Evolutionary conservation across 1,139 yeast species (phyloP).

Genomic region (Scheffersomyces titani): DNA sequence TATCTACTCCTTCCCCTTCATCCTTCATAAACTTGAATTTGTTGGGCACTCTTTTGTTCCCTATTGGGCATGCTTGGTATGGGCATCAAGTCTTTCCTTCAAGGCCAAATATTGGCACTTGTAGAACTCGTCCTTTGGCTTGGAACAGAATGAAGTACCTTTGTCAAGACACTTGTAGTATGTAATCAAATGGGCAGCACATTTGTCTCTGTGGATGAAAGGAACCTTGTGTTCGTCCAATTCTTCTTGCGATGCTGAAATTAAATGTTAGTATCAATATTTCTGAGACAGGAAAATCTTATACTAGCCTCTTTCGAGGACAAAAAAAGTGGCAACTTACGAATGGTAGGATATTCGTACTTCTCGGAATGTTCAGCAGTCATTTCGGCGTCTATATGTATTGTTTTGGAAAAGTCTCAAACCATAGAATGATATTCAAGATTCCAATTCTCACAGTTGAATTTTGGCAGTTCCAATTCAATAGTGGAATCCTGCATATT

Average conservation of each 20-base stretch:
- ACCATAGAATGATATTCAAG: conserved; percentile 1
- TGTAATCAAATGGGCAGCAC: conserved; percentile 48
- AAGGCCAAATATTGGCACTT: conserved; percentile 49
- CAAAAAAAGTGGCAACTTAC: conserved; percentile 9
- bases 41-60: background rate
- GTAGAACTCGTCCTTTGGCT: conserved; percentile 48
- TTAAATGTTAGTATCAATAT: conserved; percentile 5
- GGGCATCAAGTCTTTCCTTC: conserved; percentile 44
- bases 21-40: background rate
- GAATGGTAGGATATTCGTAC: conserved; percentile 18
- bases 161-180: conserved; percentile 50
- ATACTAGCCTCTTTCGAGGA: background rate
- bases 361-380: conserved; percentile 13
- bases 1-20: background rate
- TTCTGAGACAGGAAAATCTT: background rate
- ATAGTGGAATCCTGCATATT: background rate
- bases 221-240: conserved; percentile 48
- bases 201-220: conserved; percentile 47
- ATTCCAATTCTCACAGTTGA: background rate
- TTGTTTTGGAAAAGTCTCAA: background rate
- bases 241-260: conserved; percentile 39
- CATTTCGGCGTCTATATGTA: conserved; percentile 5
- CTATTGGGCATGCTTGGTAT: conserved; percentile 10
- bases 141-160: conserved; percentile 45
- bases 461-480: background rate